These are phyloP conservation scores for Pseudogymnoascus sp. DNA, from an alignment of 2,329 filamentous ascomycete species.

Conservation along the genomic window DNA sequence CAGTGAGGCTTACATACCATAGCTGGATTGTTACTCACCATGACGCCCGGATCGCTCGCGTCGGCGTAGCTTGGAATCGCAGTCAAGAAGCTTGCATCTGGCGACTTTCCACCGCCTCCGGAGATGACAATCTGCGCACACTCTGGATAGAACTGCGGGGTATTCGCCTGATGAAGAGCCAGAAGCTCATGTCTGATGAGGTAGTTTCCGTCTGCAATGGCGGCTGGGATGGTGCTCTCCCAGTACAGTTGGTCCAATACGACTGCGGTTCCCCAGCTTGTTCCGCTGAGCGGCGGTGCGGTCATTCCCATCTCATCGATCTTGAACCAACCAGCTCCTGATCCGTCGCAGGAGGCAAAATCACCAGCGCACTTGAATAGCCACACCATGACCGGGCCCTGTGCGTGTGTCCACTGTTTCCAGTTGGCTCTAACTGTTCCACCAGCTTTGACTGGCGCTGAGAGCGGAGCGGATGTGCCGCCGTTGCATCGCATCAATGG, in stretches of 20 bases:
- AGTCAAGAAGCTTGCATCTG: constrained; percentile 23
- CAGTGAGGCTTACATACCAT: not conserved
- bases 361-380: constrained; percentile 44
- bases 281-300: constrained; percentile 36
- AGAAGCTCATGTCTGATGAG: constrained; percentile 50
- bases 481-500: constrained; percentile 49
- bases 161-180: constrained; percentile 46
- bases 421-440: constrained; percentile 42
- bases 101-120: constrained; percentile 38
- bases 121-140: constrained; percentile 47
- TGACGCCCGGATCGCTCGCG: constrained; percentile 19
- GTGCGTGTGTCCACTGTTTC: constrained; percentile 50
- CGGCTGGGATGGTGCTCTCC: constrained; percentile 42
- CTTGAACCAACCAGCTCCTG: constrained; percentile 50
- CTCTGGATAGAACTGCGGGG: constrained; percentile 47
- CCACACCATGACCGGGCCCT: constrained; percentile 53
- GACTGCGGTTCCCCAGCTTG: constrained; percentile 41
- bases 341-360: constrained; percentile 43
- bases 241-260: constrained; percentile 40
- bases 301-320: constrained; percentile 47
- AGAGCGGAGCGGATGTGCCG: constrained; percentile 39
- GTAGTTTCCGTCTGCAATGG: constrained; percentile 45
- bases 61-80: constrained; percentile 21
- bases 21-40: constrained; percentile 26
- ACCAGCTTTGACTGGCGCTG: constrained; percentile 41